Evolutionary conservation across 805 yeast genomes (phyloP), one percentile per base, ranked within the genome.

Genomic region (Wickerhamomyces rabaulensis): DNA sequence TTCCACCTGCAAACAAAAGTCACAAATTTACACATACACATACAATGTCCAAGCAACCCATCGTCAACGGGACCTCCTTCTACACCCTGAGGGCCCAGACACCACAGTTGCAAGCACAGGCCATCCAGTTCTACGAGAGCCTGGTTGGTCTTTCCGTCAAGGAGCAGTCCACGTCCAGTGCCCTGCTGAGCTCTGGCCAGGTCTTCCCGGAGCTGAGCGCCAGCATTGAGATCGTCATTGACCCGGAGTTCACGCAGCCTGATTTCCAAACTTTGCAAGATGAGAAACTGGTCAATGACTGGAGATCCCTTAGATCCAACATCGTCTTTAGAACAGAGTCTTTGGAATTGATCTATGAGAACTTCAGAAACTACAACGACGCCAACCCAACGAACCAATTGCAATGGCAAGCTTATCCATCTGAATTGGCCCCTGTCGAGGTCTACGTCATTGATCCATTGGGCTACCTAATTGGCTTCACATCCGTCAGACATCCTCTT

Each of bases 401-500:
- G 1, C 67, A 73, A 13, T 70, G 68, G 46, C 91, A 84, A 63
- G 71, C 78, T 21, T 71, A 75, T 55, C 97, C 98, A 6, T 80
- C 82, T 47, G 86, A 80, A 41, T 68, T 84, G 46, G 78, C 76
- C 46, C 96, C 97, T 6, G 74, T 77, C 54, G 95, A 88, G 64
- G 70, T 86, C 7, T 88, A 84, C 64, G 76, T 81, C 8, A 61
- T 85, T 22, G 97, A 92, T 63, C 97, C 98, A 9, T 68, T 90
- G 52, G 96, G 96, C 17, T 78, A 79, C 55, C 64, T 90, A 25
- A 63, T 91, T 41, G 97, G 97, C 4, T 89, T 91, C 67, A 80
- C 95, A 19, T 70, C 82, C 3, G 67, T 76, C 27, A 60, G 60
- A 21, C 82, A 84, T 53, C 78, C 89, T 8, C 69, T 81, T 52